These are phyloP conservation scores for Alternaria alternata DNA, from an alignment of 2,329 filamentous ascomycete genomes.

Conservation along the genomic window DNA sequence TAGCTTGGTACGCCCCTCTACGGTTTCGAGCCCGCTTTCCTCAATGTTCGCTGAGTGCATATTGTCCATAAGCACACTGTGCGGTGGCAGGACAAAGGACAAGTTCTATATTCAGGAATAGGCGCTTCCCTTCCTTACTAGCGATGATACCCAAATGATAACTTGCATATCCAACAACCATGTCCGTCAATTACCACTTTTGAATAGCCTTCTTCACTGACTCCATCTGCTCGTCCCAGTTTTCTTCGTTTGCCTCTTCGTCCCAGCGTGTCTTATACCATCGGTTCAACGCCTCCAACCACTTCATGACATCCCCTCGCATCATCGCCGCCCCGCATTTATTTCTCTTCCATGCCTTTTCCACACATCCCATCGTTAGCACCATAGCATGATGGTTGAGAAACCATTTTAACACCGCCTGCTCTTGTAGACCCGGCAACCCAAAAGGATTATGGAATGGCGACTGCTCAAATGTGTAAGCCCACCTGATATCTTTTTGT, in stretches of 20 bases:
- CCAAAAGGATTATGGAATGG: conserved; percentile 11
- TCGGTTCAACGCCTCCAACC: conserved; percentile 15
- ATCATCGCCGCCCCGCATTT: not conserved
- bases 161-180: not conserved
- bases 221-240: conserved; percentile 11
- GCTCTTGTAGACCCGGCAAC: not conserved
- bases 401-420: conserved; percentile 5
- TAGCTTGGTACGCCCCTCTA: conserved; percentile 36
- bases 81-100: not conserved
- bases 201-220: conserved; percentile 3
- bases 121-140: not conserved
- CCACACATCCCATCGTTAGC: conserved; percentile 12
- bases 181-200: conserved; percentile 8
- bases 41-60: conserved; percentile 2
- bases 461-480: conserved; percentile 19
- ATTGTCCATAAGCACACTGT: too few species aligned
- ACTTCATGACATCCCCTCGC: conserved; percentile 11
- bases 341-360: conserved; percentile 16
- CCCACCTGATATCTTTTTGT: conserved; percentile 4
- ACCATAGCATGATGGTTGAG: conserved; percentile 7
- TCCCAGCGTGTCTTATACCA: not conserved
- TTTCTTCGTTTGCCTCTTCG: not conserved
- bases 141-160: not conserved
- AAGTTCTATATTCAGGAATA: not conserved
- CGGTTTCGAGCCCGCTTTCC: conserved; percentile 34